A percentile compares a stretch with the other conserved stretches of the same genome.
Conservation (phyloP, 2,329 filamentous ascomycete genomes). For the Fusarium foetens region DNA sequence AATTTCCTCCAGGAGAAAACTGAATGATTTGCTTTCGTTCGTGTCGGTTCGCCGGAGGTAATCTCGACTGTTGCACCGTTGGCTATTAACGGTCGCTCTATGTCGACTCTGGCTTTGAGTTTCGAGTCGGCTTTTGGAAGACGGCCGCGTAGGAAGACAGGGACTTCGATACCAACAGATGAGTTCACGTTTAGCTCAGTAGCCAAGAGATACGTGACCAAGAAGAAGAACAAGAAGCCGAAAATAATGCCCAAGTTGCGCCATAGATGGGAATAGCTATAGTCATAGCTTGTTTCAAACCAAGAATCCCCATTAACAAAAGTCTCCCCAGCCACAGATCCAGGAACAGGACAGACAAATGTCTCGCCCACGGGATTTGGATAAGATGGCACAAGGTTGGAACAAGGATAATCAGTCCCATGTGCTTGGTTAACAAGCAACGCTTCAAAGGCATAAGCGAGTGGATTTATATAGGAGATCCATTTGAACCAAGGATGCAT, state of each 20-base stretch:
- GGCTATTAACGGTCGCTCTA: not conserved
- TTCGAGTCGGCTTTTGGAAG: conserved; percentile 49
- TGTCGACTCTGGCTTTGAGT: not conserved
- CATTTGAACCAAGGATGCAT: conserved; percentile 10
- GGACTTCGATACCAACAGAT: conserved; percentile 67
- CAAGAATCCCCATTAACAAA: conserved; percentile 69
- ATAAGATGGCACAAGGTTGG: not conserved
- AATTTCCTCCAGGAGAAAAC: not conserved
- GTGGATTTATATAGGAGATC: conserved; percentile 7
- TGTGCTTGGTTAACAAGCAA: not conserved
- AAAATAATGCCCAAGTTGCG: conserved; percentile 76
- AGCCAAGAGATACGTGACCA: conserved; percentile 69
- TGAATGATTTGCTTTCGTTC: not conserved
- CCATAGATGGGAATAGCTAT: conserved; percentile 69
- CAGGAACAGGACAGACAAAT: conserved; percentile 61
- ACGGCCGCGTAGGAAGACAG: conserved; percentile 71
- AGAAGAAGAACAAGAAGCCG: conserved; percentile 73
- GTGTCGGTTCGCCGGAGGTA: not conserved
- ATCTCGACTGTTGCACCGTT: not conserved
- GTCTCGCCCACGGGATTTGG: not conserved
- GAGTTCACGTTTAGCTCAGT: conserved; percentile 66
- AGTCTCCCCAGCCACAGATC: conserved; percentile 63
- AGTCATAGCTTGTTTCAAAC: conserved; percentile 65
- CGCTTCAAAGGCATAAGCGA: not conserved
- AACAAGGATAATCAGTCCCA: conserved; percentile 1